Evolutionary conservation across 2,329 filamentous ascomycete genomes (phyloP).

Genomic region (Sporothrix pallida): DNA sequence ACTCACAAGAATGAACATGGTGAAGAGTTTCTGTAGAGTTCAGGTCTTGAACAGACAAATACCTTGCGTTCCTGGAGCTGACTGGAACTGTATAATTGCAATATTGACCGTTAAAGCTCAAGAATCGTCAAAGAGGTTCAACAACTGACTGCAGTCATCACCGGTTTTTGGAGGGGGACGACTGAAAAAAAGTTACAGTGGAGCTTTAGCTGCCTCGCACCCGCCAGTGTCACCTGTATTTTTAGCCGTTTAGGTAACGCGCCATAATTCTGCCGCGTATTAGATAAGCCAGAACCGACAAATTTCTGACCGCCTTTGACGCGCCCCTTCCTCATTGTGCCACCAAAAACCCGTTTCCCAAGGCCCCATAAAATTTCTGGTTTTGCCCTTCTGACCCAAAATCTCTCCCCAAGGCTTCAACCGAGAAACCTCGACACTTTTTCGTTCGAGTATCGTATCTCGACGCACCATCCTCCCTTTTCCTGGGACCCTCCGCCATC

Average conservation of each 20-base stretch:
- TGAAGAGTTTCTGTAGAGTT: background rate
- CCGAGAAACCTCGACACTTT: background rate
- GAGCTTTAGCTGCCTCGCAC: conserved; percentile 27
- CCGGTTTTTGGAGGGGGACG: conserved; percentile 30
- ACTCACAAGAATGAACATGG: conserved; percentile 60
- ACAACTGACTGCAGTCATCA: background rate
- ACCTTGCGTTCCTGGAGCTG: too few relatives aligned
- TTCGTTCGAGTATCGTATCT: too few relatives aligned
- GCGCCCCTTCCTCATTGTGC: background rate
- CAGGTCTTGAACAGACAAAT: too few relatives aligned
- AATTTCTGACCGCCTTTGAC: conserved; percentile 22
- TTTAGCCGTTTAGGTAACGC: background rate
- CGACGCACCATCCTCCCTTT: background rate
- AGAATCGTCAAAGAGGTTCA: background rate
- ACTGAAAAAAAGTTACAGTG: conserved; percentile 31
- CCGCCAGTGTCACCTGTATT: background rate
- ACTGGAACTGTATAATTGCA: background rate
- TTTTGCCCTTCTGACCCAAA: background rate
- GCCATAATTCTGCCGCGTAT: background rate
- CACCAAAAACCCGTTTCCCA: background rate
- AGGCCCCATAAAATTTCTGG: conserved; percentile 1
- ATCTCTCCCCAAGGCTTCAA: background rate
- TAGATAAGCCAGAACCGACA: background rate
- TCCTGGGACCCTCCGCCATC: background rate
- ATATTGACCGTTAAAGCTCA: background rate